Evolutionary conservation across 768 basidiomycete genomes (phyloP).

Genomic region (Tephrocybe sp.): DNA sequence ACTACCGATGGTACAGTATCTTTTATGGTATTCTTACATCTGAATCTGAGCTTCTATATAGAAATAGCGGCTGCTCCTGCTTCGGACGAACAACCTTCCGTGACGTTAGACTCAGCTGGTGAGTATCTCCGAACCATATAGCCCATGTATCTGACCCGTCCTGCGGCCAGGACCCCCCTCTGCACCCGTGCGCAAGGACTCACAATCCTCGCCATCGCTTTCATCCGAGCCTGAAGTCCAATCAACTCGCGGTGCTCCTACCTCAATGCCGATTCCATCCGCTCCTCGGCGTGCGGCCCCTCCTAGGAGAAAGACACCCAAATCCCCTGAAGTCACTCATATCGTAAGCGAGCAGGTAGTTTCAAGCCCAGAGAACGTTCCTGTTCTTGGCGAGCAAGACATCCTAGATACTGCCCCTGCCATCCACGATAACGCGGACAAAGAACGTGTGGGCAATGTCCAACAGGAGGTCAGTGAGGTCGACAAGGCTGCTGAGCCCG

Average conservation of each 20-base stretch:
- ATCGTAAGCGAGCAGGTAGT: slow-evolving; percentile 15
- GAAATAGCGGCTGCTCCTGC: slow-evolving; percentile 7
- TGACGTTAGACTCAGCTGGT: slow-evolving; percentile 10
- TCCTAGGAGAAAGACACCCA: slow-evolving; percentile 65
- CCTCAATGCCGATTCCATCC: slow-evolving; percentile 73
- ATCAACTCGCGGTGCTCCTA: slow-evolving; percentile 37
- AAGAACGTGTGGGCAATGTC: slow-evolving; percentile 6
- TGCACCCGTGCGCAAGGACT: slow-evolving; percentile 23
- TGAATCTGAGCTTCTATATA: slow-evolving; percentile 5
- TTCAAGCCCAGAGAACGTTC: slow-evolving; percentile 4
- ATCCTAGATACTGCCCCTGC: slow-evolving; percentile 16
- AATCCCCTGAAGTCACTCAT: slow-evolving; percentile 35
- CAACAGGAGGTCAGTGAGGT: slow-evolving; percentile 21
- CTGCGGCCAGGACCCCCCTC: slow-evolving; percentile 8
- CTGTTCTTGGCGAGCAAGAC: neutral
- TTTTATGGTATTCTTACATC: neutral
- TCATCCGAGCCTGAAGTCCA: slow-evolving; percentile 30
- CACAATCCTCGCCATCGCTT: slow-evolving; percentile 23
- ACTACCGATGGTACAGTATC: slow-evolving; percentile 9
- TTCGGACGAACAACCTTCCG: slow-evolving; percentile 6
- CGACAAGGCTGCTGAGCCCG: neutral
- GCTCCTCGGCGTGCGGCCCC: slow-evolving; percentile 75
- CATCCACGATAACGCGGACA: slow-evolving; percentile 10
- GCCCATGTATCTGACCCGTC: neutral
- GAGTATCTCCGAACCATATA: neutral